These are phyloP conservation scores for Cryptococcus depauperatus DNA, from an alignment of 1,284 basidiomycete species.

Conservation along the genomic window DNA sequence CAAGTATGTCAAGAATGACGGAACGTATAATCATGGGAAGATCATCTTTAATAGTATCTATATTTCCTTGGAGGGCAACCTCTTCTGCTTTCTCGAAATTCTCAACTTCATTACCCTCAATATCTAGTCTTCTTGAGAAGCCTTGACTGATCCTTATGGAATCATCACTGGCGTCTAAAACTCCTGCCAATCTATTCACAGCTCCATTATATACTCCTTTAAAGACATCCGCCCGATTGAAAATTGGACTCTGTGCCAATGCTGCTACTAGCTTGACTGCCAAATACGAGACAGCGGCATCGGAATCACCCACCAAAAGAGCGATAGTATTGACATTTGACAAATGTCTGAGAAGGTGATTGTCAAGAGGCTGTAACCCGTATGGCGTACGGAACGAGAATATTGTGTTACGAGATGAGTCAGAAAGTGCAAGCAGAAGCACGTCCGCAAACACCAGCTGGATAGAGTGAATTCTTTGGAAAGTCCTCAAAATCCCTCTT, in stretches of 20 bases:
- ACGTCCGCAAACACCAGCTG: slow-evolving; percentile 87
- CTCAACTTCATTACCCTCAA: slow-evolving; percentile 48
- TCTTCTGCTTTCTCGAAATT: slow-evolving; percentile 29
- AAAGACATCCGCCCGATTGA: slow-evolving; percentile 53
- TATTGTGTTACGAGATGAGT: slow-evolving; percentile 38
- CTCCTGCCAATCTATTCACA: slow-evolving; percentile 59
- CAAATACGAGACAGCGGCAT: slow-evolving; percentile 67
- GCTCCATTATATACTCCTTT: slow-evolving; percentile 49
- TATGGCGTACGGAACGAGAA: slow-evolving; percentile 31
- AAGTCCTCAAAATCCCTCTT: slow-evolving; percentile 69
- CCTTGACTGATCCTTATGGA: slow-evolving; percentile 78
- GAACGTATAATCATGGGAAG: slow-evolving; percentile 57
- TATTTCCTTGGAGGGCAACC: slow-evolving; percentile 21
- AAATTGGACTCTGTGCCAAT: slow-evolving; percentile 53
- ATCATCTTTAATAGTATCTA: slow-evolving; percentile 9
- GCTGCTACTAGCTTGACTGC: slow-evolving; percentile 68
- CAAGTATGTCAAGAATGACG: slow-evolving; percentile 76
- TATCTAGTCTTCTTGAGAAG: slow-evolving; percentile 62
- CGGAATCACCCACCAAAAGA: slow-evolving; percentile 65
- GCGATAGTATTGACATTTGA: slow-evolving; percentile 72
- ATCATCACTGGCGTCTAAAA: slow-evolving; percentile 75
- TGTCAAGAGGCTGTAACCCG: slow-evolving; percentile 54
- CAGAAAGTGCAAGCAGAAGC: slow-evolving; percentile 67
- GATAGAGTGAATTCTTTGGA: slow-evolving; percentile 70
- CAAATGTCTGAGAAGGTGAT: slow-evolving; percentile 69